Evolutionary conservation across 257 asterid species (phyloP).

Genomic region (Fraxinus quadrangulata): DNA sequence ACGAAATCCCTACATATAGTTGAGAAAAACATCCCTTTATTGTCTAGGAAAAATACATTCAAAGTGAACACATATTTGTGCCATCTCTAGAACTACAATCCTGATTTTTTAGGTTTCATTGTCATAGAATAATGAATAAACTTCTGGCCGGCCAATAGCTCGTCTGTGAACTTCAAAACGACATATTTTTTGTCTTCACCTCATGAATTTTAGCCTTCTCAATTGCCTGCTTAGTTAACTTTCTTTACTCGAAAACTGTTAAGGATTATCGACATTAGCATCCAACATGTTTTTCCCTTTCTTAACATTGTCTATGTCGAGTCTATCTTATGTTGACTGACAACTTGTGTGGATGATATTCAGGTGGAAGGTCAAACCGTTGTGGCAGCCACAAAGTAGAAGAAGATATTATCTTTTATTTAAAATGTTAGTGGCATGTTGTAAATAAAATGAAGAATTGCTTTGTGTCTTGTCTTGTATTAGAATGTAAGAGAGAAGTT

Average conservation of each 20-base stretch:
- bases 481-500: neutral
- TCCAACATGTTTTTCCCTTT: too few relatives aligned
- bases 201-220: neutral
- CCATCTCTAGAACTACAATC: neutral
- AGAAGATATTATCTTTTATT: constrained; percentile 21
- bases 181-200: neutral
- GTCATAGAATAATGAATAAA: neutral
- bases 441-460: constrained; percentile 53
- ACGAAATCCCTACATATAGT: neutral
- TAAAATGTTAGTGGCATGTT: constrained; percentile 29
- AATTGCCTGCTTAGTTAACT: neutral
- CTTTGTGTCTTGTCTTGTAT: neutral
- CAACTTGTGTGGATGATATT: constrained; percentile 37
- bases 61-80: neutral
- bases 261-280: neutral
- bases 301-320: too few relatives aligned
- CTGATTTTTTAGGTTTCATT: neutral
- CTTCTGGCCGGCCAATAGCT: neutral
- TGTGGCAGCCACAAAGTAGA: constrained; percentile 75
- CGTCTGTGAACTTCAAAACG: neutral
- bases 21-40: too few relatives aligned
- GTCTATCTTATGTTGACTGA: neutral
- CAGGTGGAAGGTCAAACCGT: constrained; percentile 92
- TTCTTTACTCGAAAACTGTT: neutral
- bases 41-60: neutral